Conservation (phyloP, 495 filamentous ascomycete genomes). For the Xylaria palmicola region DNA sequence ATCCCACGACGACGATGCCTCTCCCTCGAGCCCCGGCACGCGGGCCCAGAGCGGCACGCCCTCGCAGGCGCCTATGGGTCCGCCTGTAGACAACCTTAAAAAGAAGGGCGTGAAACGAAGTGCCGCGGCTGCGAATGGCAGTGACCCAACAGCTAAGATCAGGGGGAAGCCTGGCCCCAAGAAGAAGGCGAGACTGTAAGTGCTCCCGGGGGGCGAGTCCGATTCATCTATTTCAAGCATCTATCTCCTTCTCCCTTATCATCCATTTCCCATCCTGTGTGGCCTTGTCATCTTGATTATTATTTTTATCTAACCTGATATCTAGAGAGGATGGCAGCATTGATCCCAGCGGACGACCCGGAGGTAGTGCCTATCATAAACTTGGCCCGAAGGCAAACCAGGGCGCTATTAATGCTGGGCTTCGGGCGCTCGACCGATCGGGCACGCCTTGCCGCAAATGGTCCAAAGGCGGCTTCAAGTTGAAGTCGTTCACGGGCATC, state of each 20-base stretch:
- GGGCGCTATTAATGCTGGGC: conserved; percentile 94
- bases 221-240: neutral
- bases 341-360: conserved; percentile 41
- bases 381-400: conserved; percentile 97
- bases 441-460: conserved; percentile 91
- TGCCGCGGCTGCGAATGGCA: conserved; percentile 49
- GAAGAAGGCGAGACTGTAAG: conserved; percentile 92
- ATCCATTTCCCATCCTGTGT: neutral
- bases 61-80: conserved; percentile 45
- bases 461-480: conserved; percentile 72
- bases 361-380: conserved; percentile 58
- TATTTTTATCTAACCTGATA: conserved; percentile 28
- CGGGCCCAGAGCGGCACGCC: conserved; percentile 44
- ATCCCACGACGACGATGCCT: conserved; percentile 46
- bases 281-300: conserved; percentile 18
- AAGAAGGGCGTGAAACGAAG: conserved; percentile 60
- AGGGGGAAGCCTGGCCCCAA: conserved; percentile 90
- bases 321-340: conserved; percentile 60
- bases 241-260: conserved; percentile 9
- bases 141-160: conserved; percentile 60
- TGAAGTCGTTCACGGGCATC: conserved; percentile 93
- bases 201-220: conserved; percentile 27
- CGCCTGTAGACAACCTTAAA: conserved; percentile 56
- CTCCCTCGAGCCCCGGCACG: conserved; percentile 47
- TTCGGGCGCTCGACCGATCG: conserved; percentile 87